These are phyloP conservation scores for Tolypocladium pustulatum DNA, from an alignment of 2,329 filamentous ascomycete species.

Conservation along the genomic window DNA sequence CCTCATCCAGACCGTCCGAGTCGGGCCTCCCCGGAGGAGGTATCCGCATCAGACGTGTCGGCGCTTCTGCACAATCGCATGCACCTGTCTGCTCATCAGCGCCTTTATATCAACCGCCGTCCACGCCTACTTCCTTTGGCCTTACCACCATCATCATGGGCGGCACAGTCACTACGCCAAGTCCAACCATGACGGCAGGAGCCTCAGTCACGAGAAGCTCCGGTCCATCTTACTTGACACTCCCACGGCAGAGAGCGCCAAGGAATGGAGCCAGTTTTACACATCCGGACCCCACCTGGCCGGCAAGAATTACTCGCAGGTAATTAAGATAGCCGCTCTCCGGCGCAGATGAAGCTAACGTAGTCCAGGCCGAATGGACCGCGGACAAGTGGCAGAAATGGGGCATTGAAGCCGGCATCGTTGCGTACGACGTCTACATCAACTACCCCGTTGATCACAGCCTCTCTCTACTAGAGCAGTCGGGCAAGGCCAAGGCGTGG, in stretches of 20 bases:
- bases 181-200: slow-evolving; percentile 14
- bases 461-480: slow-evolving; percentile 49
- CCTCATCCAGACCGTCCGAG: slow-evolving; percentile 52
- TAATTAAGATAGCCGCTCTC: slow-evolving; percentile 6
- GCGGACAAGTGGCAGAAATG: slow-evolving; percentile 62
- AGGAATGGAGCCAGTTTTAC: slow-evolving; percentile 71
- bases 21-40: slow-evolving; percentile 40
- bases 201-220: slow-evolving; percentile 36
- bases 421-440: slow-evolving; percentile 65
- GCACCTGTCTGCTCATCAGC: slow-evolving; percentile 41
- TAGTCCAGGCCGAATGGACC: slow-evolving; percentile 57
- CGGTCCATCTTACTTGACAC: slow-evolving; percentile 46
- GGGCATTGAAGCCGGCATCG: slow-evolving; percentile 53
- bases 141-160: slow-evolving; percentile 21
- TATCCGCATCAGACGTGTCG: slow-evolving; percentile 51
- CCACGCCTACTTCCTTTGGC: slow-evolving; percentile 31
- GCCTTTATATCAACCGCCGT: slow-evolving; percentile 39
- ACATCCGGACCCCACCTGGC: slow-evolving; percentile 66
- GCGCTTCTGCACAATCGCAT: slow-evolving; percentile 54
- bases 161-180: slow-evolving; percentile 17
- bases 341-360: slow-evolving; percentile 1
- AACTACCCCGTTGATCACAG: slow-evolving; percentile 68
- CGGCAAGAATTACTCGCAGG: slow-evolving; percentile 67
- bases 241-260: slow-evolving; percentile 43
- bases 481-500: slow-evolving; percentile 29